phyloP scores from a whole-genome alignment of 495 filamentous ascomycete species.

The Achaetomiella virescens region DNA sequence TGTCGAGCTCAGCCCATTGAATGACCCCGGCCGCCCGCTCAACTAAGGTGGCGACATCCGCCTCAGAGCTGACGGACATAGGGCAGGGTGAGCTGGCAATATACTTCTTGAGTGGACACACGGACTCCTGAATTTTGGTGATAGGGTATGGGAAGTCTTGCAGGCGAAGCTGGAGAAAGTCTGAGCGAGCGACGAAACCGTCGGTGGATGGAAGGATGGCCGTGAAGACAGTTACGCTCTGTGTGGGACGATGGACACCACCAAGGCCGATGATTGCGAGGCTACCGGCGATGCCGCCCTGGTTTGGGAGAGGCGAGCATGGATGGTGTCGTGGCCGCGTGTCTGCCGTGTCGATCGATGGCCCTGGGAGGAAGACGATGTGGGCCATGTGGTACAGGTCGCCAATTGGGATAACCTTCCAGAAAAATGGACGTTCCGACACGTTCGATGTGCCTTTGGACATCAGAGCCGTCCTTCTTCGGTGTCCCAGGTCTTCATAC shows the following conservation, averaged over 20 bases:
- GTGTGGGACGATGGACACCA: background rate
- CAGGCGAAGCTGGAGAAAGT: constrained; percentile 22
- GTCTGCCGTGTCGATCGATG: background rate
- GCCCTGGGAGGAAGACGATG: constrained; percentile 17
- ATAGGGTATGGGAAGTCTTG: constrained; percentile 22
- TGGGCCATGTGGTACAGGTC: constrained; percentile 20
- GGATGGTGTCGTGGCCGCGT: background rate
- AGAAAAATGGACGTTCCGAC: constrained; percentile 13
- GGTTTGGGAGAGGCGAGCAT: background rate
- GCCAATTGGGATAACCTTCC: constrained; percentile 15
- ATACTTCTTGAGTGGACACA: constrained; percentile 13
- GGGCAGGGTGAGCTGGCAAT: background rate
- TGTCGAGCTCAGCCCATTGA: constrained; percentile 19
- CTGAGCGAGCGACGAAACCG: constrained; percentile 18
- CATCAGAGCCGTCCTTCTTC: background rate
- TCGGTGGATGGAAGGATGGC: constrained; percentile 16
- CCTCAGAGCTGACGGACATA: background rate
- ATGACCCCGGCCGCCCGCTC: constrained; percentile 21
- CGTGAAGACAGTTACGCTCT: constrained; percentile 17
- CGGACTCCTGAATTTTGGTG: constrained; percentile 5
- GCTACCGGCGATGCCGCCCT: constrained; percentile 2
- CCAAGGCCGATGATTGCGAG: constrained; percentile 13
- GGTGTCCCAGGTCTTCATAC: background rate
- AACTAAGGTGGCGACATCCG: constrained; percentile 6
- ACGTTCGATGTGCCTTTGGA: background rate